Percentiles rank a stretch among this genome's conserved stretches.
Evolutionary conservation across 2,329 filamentous ascomycete genomes (phyloP).

Genomic region (Penicillium thymicola): DNA sequence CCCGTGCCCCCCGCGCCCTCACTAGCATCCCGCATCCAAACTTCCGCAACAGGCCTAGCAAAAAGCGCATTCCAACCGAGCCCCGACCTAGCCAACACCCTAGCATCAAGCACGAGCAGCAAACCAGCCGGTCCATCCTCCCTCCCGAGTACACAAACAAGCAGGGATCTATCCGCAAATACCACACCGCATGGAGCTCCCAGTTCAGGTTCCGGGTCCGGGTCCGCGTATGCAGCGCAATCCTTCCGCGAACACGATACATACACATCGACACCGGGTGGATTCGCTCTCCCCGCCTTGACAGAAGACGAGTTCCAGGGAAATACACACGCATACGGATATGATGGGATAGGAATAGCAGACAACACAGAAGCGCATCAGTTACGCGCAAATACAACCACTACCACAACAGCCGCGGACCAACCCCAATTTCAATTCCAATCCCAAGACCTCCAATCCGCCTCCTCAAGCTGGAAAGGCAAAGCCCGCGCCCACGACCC

Average conservation of each 20-base stretch:
- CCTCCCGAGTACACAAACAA: background rate
- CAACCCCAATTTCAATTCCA: background rate
- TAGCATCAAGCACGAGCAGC: slow-evolving; percentile 17
- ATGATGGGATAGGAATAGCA: background rate
- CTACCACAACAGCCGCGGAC: background rate
- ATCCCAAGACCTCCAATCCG: slow-evolving; percentile 11
- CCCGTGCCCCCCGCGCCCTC: slow-evolving; percentile 14
- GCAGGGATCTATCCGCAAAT: background rate
- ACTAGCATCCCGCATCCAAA: slow-evolving; percentile 27
- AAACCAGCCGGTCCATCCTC: slow-evolving; percentile 5
- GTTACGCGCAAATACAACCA: background rate
- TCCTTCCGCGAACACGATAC: slow-evolving; percentile 5
- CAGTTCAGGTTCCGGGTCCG: background rate
- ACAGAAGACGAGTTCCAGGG: slow-evolving; percentile 23
- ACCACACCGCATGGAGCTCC: background rate
- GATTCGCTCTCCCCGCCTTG: slow-evolving; percentile 12
- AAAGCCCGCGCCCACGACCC: slow-evolving; percentile 18
- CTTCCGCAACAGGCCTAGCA: slow-evolving; percentile 36
- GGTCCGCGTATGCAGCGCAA: background rate
- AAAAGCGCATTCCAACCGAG: slow-evolving; percentile 26
- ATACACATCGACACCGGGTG: background rate
- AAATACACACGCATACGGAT: background rate
- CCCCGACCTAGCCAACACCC: slow-evolving; percentile 18
- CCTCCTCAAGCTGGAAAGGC: slow-evolving; percentile 19
- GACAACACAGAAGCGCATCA: background rate